A percentile compares a stretch with the other conserved stretches of the same genome.
These are phyloP conservation scores for Plantago major DNA, from an alignment of 257 asterid genomes.

Conservation along the genomic window DNA sequence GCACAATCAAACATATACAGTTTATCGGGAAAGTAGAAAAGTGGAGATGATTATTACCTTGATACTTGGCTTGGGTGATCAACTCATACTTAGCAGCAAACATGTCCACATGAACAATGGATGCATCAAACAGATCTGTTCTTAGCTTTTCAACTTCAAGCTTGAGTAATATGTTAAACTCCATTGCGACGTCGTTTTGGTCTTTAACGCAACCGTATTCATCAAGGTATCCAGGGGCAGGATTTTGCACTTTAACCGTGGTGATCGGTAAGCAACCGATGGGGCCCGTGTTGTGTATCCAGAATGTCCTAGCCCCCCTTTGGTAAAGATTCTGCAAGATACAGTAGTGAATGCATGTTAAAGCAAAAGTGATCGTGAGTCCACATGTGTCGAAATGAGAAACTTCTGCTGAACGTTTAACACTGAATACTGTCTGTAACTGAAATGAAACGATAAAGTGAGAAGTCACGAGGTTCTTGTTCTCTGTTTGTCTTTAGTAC, in stretches of 20 bases:
- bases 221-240: constrained; percentile 40
- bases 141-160: constrained; percentile 35
- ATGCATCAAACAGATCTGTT: constrained; percentile 34
- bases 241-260: constrained; percentile 28
- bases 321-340: constrained; percentile 38
- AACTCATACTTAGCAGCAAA: constrained; percentile 57
- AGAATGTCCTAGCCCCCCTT: constrained; percentile 54
- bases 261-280: constrained; percentile 55
- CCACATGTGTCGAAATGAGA: too few species aligned
- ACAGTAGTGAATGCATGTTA: not conserved
- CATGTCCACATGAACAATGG: constrained; percentile 55
- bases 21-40: too few species aligned
- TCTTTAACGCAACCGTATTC: constrained; percentile 52
- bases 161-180: constrained; percentile 45
- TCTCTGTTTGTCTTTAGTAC: too few species aligned
- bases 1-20: too few species aligned
- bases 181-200: constrained; percentile 45
- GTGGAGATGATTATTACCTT: constrained; percentile 28
- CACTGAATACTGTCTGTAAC: too few species aligned
- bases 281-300: constrained; percentile 79
- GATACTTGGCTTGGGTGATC: constrained; percentile 41
- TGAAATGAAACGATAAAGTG: too few species aligned
- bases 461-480: too few species aligned
- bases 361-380: not conserved
- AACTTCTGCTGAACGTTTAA: too few species aligned